Conservation (phyloP, 768 basidiomycete species). For the Lentinula sp. region DNA sequence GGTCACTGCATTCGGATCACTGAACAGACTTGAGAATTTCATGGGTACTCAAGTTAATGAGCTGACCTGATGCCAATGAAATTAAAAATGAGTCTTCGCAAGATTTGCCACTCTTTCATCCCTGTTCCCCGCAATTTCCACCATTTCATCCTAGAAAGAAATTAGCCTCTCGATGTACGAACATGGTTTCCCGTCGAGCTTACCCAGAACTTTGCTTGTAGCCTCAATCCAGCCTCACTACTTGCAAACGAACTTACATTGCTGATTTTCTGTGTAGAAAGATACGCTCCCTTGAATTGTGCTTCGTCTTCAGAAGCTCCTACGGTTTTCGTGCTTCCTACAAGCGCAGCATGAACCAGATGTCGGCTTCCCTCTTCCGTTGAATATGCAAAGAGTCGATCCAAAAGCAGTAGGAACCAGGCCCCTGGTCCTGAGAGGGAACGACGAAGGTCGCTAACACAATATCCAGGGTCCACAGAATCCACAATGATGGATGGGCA, state of each 20-base stretch:
- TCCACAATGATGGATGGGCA: slow-evolving; percentile 17
- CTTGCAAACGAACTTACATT: not conserved
- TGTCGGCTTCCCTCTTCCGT: slow-evolving; percentile 26
- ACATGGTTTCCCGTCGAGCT: not conserved
- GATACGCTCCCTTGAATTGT: not conserved
- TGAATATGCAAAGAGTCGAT: slow-evolving; percentile 8
- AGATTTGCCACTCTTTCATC: not conserved
- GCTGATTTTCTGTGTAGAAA: not conserved
- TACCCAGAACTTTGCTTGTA: not conserved
- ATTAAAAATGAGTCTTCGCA: not conserved
- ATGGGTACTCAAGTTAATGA: too few species aligned
- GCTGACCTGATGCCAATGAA: too few species aligned
- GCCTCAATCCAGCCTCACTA: not conserved
- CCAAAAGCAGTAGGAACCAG: not conserved
- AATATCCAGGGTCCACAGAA: slow-evolving; percentile 23
- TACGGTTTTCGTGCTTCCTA: not conserved
- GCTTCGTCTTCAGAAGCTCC: not conserved
- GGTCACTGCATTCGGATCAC: too few species aligned
- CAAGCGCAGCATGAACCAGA: slow-evolving; percentile 23
- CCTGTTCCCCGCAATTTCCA: not conserved
- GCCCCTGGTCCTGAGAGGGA: not conserved
- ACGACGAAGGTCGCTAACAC: slow-evolving; percentile 18
- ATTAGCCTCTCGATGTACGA: not conserved
- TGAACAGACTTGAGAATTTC: too few species aligned
- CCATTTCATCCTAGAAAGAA: not conserved